Percentiles rank a stretch among this genome's conserved stretches.
phyloP scores from a whole-genome alignment of 2,329 filamentous ascomycete genomes.

The Sporothrix curviconia region DNA sequence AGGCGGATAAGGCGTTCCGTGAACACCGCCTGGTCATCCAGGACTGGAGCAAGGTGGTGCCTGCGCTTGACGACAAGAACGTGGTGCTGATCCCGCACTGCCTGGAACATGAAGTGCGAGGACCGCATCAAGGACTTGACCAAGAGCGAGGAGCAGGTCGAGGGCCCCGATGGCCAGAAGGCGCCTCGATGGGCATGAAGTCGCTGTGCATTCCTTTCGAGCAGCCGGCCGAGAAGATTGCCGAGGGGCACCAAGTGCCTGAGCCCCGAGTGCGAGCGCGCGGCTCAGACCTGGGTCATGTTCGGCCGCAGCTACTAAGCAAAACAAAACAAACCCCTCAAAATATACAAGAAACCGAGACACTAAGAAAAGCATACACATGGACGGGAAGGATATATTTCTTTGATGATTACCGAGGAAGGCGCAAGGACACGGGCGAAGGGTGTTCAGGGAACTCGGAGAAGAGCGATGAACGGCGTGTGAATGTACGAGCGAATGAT shows the following conservation, averaged over 20 bases:
- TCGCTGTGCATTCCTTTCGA: slow-evolving; percentile 70
- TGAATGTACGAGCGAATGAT: not conserved
- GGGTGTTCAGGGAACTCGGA: no score
- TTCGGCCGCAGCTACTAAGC: slow-evolving; percentile 69
- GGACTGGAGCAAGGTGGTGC: slow-evolving; percentile 87
- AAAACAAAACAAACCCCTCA: not conserved
- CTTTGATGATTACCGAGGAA: no score
- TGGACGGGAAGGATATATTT: not conserved
- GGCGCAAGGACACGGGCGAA: no score
- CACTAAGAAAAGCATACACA: no score
- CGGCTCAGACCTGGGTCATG: slow-evolving; percentile 84
- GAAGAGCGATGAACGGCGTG: not conserved
- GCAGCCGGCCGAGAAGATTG: slow-evolving; percentile 72
- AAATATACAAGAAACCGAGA: not conserved
- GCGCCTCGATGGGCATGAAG: slow-evolving; percentile 59
- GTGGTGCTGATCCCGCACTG: slow-evolving; percentile 90
- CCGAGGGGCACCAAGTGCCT: slow-evolving; percentile 81
- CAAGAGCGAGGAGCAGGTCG: slow-evolving; percentile 57
- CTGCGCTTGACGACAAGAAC: slow-evolving; percentile 85
- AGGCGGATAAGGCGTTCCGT: slow-evolving; percentile 72
- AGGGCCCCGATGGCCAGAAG: slow-evolving; percentile 47
- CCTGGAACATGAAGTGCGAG: slow-evolving; percentile 71
- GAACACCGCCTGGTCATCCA: slow-evolving; percentile 74
- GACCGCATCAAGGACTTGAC: slow-evolving; percentile 93
- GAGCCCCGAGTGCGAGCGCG: slow-evolving; percentile 73